These are phyloP conservation scores for Fraxinus sp. DNA, from an alignment of 305 asterid species.

Conservation along the genomic window DNA sequence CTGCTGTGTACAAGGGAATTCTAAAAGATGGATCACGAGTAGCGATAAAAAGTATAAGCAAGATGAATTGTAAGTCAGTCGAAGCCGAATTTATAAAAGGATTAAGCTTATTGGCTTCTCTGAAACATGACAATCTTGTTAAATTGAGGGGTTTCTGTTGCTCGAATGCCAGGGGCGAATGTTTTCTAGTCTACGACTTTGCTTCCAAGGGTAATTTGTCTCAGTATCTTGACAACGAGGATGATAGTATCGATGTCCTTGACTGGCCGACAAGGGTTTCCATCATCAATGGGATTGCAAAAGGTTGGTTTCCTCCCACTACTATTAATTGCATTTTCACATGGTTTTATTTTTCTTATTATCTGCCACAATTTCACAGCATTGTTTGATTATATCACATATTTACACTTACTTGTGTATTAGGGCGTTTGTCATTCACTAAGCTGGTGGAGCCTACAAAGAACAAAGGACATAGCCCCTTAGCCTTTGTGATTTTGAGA, in stretches of 20 bases:
- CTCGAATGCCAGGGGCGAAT: conserved; percentile 84
- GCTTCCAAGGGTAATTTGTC: conserved; percentile 68
- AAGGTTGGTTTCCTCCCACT: conserved; percentile 51
- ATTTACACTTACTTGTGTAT: background rate
- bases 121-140: conserved; percentile 73
- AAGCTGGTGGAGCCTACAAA: background rate
- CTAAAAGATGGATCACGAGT: conserved; percentile 71
- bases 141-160: conserved; percentile 77
- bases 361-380: background rate
- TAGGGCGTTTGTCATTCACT: background rate
- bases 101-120: conserved; percentile 59
- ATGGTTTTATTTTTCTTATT: background rate
- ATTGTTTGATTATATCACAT: background rate
- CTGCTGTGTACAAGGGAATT: conserved; percentile 69
- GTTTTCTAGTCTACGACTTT: conserved; percentile 75
- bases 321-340: background rate
- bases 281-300: conserved; percentile 84
- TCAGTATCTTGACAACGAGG: conserved; percentile 55
- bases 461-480: background rate
- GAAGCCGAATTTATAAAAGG: conserved; percentile 80
- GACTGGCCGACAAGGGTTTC: conserved; percentile 78
- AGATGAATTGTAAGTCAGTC: conserved; percentile 72
- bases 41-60: conserved; percentile 72
- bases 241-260: conserved; percentile 37
- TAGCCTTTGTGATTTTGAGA: background rate